Evolutionary conservation across 2,329 filamentous ascomycete species (phyloP).

Genomic region (Akanthomyces uredinophilus): DNA sequence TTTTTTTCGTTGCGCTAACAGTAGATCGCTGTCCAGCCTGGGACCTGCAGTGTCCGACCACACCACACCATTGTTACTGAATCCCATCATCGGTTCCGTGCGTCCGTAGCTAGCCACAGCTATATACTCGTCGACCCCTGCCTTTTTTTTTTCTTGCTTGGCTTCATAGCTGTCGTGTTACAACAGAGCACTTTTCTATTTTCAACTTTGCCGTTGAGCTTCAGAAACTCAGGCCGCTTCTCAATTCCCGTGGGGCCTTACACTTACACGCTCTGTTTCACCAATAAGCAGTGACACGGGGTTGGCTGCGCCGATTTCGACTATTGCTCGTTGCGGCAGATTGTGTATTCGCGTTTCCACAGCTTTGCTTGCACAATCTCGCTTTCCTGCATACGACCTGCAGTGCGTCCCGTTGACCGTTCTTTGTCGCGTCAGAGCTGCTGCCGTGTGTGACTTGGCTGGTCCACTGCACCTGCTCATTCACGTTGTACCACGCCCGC

Average conservation of each 20-base stretch:
- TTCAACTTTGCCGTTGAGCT: neutral
- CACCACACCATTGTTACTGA: neutral
- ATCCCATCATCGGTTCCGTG: neutral
- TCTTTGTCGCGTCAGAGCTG: conserved; percentile 8
- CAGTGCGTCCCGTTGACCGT: conserved; percentile 12
- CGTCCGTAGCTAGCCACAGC: neutral
- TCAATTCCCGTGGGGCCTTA: neutral
- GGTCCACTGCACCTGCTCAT: conserved; percentile 5
- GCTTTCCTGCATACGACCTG: conserved; percentile 12
- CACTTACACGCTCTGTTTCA: conserved; percentile 9
- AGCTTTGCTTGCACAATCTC: conserved; percentile 1
- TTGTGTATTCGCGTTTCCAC: neutral
- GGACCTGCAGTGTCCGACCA: conserved; percentile 3
- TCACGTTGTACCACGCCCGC: conserved; percentile 2
- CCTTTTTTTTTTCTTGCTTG: neutral
- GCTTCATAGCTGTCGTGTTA: conserved; percentile 1
- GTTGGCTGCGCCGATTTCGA: neutral
- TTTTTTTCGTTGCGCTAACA: neutral
- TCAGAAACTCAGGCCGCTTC: neutral
- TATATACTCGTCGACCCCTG: conserved; percentile 9
- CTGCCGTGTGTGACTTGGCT: conserved; percentile 4
- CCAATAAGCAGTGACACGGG: neutral
- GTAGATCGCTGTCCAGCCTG: conserved; percentile 5
- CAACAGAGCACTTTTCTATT: neutral
- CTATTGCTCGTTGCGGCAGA: neutral